Evolutionary conservation across 169 alveolate species (phyloP).

Genomic region (Plasmodium malariae): DNA sequence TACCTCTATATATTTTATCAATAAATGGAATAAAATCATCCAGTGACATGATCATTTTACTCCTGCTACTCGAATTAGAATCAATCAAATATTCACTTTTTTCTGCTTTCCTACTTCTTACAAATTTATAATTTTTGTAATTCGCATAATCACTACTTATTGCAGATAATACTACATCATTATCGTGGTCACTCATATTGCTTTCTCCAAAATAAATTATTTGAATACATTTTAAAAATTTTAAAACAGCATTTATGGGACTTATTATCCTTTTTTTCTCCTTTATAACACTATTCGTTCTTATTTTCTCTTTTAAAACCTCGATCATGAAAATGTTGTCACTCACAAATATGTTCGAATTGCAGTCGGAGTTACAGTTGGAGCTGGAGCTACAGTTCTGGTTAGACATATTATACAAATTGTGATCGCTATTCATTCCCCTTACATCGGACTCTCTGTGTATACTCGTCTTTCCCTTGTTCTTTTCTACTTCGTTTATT

Average conservation of each 20-base stretch:
- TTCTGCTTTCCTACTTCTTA: no score
- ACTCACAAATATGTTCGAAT: conserved; percentile 10
- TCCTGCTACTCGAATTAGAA: not conserved
- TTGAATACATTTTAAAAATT: conserved; percentile 59
- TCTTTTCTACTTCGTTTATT: not conserved
- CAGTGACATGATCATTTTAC: not conserved
- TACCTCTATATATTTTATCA: no score
- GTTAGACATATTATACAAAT: not conserved
- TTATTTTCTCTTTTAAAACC: conserved; percentile 32
- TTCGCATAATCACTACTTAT: not conserved
- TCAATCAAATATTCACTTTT: not conserved
- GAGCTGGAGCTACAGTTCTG: not conserved
- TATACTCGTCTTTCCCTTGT: not conserved
- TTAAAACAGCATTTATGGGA: conserved; percentile 43
- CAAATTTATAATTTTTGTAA: no score
- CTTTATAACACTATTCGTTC: conserved; percentile 16
- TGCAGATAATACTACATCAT: not conserved
- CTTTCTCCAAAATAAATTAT: conserved; percentile 29
- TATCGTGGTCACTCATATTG: not conserved
- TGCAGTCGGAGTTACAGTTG: not conserved
- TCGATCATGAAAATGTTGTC: conserved; percentile 62
- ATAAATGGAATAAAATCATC: not conserved
- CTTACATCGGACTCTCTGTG: not conserved
- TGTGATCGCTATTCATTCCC: not conserved
- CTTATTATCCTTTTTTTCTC: conserved; percentile 22